Evolutionary conservation across 768 basidiomycete species (phyloP), one percentile per base, ranked within the genome.

Genomic region (Boletus barrowsii): DNA sequence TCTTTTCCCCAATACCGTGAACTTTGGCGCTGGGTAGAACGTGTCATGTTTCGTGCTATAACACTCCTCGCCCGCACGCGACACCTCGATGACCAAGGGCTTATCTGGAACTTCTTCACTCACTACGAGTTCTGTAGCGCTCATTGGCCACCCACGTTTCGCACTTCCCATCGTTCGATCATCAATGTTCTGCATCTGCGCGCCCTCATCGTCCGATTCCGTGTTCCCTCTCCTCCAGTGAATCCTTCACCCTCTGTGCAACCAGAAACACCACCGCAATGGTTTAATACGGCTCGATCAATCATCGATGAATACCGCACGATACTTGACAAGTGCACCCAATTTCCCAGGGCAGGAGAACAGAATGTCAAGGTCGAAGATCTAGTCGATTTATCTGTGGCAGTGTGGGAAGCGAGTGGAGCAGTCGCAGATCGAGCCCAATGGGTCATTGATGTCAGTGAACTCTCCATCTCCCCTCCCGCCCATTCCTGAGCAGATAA

Each of bases 1-100:
- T 76, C 84, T 5, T 93, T 93, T 61, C 66, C 73, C 4, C 79
- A 79, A 43, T 84, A 88, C 51, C 86, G 88, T 8, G 94, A 98
- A 62, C 76, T 95, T 10, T 93, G 91, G 78, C 79, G 93, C 47
- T 94, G 90, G 89, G 76, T 82, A 3, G 92, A 96, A 61, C 79
- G 84, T 18, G 76, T 91, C 22, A 73, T 94, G n/a, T 88, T 89
- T 75, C 81, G 94, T n/a, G 85, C 84, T 3, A 78, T 90, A 41
- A 73, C 89, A 2, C 69, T 93, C 0, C 80, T 84, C 15, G 74
- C 90, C 4, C 77, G 78, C 14, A 70, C 72, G 0, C 73, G 72
- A 14, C 60, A 63, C 52, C 65, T 66, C 10, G 72, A 75, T 44
- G 73, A 77, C 48, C 50, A 61, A 7, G 70, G 72, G 42, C 74